Base-by-base conservation (phyloP, 805 yeast genomes). In the Candida golubevii region DNA sequence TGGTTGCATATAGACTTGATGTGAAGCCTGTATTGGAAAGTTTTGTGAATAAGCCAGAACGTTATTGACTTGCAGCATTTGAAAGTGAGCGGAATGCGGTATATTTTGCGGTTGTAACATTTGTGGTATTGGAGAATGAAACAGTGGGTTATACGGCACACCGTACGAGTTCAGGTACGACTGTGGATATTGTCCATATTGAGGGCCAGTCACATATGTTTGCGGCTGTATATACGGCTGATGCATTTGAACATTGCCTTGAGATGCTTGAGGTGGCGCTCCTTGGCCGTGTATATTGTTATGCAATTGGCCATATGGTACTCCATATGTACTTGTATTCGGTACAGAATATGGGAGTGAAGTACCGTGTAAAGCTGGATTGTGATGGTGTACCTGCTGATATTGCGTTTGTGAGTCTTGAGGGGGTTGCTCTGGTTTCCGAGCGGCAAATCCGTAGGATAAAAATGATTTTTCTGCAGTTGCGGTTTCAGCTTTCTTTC, bases 401-500 rank as follows among this genome's bases (percentile, higher is more conserved):
- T 18, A 18, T 18, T 18, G 23, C 23, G 23, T 18, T 3, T 18
- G 23, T 18, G 23, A 18, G 23, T 18, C 23, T 5, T 18, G 23
- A 18, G 23, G 23, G 23, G 23, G 23, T 18, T 18, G 23, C 5
- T 18, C 23, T 18, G 23, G 23, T 18, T 18, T 18, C 23, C 23
- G 23, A 18, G 39, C 32, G 13, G 54, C 54, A 33, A 51, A 51
- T 4, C 57, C 57, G 27, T 53, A 53, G 11, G 56, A 47, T 15
- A 46, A 44, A 36, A 53, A 53, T 45, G 50, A 57, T 34, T 46
- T 48, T 15, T 41, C 35, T 43, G 47, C 29, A 26, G 44, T 46
- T 28, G 54, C n/a, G 7, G 53, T 50, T 11, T 36, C 30, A 6
- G 39, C 40, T 38, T 57, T 66, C 45, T 66, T 53, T 39, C 42